Conservation (phyloP, 768 basidiomycete species). For the Scleroderma bovista region DNA sequence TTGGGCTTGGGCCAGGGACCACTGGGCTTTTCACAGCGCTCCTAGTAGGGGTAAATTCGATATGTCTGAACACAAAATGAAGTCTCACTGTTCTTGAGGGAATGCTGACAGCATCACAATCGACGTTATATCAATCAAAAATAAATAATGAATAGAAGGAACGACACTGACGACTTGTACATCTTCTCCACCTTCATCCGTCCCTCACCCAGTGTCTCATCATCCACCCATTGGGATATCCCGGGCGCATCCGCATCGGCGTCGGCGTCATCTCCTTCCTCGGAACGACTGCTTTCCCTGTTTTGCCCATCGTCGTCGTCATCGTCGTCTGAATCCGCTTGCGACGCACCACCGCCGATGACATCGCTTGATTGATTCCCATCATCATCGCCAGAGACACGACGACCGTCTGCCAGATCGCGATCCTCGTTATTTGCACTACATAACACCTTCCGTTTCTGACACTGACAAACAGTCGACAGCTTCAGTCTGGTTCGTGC, state of each 20-base stretch:
- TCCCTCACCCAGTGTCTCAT: slow-evolving; percentile 32
- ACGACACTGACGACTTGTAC: neutral
- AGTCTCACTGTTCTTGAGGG: slow-evolving; percentile 23
- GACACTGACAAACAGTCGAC: slow-evolving; percentile 13
- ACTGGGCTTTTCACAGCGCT: slow-evolving; percentile 59
- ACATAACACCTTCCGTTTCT: neutral
- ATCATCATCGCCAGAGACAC: neutral
- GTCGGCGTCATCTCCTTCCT: slow-evolving; percentile 24
- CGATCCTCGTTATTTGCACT: neutral
- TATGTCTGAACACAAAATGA: slow-evolving; percentile 37
- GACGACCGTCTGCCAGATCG: neutral
- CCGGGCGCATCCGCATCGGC: slow-evolving; percentile 46
- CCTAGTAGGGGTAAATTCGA: slow-evolving; percentile 60
- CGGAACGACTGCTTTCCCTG: slow-evolving; percentile 14
- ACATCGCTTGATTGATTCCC: neutral
- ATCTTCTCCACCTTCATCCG: slow-evolving; percentile 12
- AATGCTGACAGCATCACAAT: slow-evolving; percentile 14
- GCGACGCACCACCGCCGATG: neutral
- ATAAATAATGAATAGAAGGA: neutral
- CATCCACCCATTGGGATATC: slow-evolving; percentile 58
- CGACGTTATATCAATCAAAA: neutral
- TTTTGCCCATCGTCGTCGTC: no score
- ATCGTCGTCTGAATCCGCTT: neutral
- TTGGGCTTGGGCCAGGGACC: no score
- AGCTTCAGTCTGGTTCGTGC: no score